Percentiles rank a stretch among this genome's conserved stretches.
Evolutionary conservation across 805 yeast species (phyloP).

Genomic region (Torulaspora franciscae): DNA sequence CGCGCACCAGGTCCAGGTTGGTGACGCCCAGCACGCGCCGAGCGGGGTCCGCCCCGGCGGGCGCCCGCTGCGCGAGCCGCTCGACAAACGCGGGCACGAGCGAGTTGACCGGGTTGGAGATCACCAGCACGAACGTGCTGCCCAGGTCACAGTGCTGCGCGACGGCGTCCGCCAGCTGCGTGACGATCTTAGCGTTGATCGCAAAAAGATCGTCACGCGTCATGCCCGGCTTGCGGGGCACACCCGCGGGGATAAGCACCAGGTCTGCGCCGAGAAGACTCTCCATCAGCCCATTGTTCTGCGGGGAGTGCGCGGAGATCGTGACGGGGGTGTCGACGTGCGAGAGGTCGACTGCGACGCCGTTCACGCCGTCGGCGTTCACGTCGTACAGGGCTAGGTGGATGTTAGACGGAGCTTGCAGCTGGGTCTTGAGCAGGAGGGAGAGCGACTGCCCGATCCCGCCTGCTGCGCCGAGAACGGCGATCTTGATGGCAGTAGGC

Average conservation of each 20-base stretch:
- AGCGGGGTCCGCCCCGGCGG: conserved; percentile 58
- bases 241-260: conserved; percentile 66
- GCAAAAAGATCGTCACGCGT: conserved; percentile 84
- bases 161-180: conserved; percentile 66
- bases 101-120: conserved; percentile 92
- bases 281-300: conserved; percentile 29
- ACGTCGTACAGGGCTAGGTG: conserved; percentile 75
- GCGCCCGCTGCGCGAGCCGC: conserved; percentile 47
- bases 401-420: conserved; percentile 38
- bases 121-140: conserved; percentile 70
- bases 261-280: conserved; percentile 27
- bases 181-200: conserved; percentile 77
- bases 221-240: conserved; percentile 94
- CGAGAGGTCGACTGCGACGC: conserved; percentile 83
- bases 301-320: conserved; percentile 59
- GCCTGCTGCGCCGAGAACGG: conserved; percentile 89
- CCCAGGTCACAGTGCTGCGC: conserved; percentile 58
- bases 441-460: conserved; percentile 94
- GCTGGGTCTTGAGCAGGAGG: conserved; percentile 59
- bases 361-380: conserved; percentile 55
- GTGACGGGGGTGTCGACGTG: conserved; percentile 70
- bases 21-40: conserved; percentile 81
- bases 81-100: conserved; percentile 87
- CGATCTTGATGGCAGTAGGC: conserved; percentile 48
- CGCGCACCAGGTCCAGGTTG: conserved; percentile 76